phyloP scores from a whole-genome alignment of 345 rosid species.

The Pistacia integerrima region DNA sequence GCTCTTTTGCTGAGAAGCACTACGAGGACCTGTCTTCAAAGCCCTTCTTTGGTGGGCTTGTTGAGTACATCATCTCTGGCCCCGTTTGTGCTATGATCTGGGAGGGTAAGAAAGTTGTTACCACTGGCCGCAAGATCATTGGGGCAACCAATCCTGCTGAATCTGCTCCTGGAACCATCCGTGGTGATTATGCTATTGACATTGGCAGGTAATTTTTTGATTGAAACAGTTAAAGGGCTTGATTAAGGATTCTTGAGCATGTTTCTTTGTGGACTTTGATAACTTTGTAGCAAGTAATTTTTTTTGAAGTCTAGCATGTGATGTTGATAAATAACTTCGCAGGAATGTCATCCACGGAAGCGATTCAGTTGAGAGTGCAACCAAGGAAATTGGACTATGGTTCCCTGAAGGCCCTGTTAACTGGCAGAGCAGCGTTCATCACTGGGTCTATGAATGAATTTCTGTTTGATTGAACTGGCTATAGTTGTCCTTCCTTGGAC shows the following conservation, averaged over 20 bases:
- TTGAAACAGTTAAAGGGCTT: background rate
- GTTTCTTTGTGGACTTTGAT: background rate
- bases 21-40: conserved; percentile 76
- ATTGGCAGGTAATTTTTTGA: conserved; percentile 62
- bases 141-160: conserved; percentile 98
- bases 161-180: conserved; percentile 93
- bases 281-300: background rate
- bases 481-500: background rate
- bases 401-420: conserved; percentile 74
- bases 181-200: conserved; percentile 88
- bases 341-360: conserved; percentile 96
- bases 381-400: conserved; percentile 92
- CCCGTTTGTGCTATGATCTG: conserved; percentile 97
- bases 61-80: conserved; percentile 89
- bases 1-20: conserved; percentile 83
- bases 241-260: background rate
- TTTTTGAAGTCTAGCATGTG: background rate
- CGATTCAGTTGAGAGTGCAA: conserved; percentile 77
- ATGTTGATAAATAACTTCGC: conserved; percentile 6
- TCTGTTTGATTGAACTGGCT: background rate
- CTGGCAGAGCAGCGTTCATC: conserved; percentile 82
- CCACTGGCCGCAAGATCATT: conserved; percentile 84
- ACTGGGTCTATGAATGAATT: conserved; percentile 85
- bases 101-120: conserved; percentile 90
- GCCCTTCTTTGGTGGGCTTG: conserved; percentile 89